Conservation (phyloP, 352 stramenopile species). For the Stramenopiles sp. region DNA sequence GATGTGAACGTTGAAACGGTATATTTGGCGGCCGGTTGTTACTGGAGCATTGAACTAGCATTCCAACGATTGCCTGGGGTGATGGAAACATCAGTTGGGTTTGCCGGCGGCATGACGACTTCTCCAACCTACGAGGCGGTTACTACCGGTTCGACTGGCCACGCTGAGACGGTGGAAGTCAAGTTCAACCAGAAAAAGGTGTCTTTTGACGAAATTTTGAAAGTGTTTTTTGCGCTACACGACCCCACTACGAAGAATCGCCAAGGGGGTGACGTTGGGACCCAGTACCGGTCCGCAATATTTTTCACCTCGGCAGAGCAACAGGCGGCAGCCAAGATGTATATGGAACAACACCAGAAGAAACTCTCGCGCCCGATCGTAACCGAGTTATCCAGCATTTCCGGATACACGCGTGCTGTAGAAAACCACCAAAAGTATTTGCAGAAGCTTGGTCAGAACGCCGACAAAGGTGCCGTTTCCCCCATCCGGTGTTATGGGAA, state of each 20-base stretch:
- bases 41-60: conserved; percentile 88
- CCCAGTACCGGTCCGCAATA: conserved; percentile 36
- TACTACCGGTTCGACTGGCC: conserved; percentile 14
- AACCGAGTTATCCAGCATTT: neutral
- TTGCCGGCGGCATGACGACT: conserved; percentile 24
- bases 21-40: conserved; percentile 88
- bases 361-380: neutral
- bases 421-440: conserved; percentile 11
- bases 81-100: conserved; percentile 63
- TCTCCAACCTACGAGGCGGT: conserved; percentile 20
- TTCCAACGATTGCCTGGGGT: conserved; percentile 83
- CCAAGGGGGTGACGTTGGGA: conserved; percentile 40
- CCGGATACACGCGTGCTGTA: neutral
- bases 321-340: conserved; percentile 15
- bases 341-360: conserved; percentile 17
- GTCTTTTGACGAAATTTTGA: conserved; percentile 32
- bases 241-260: conserved; percentile 41
- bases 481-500: neutral
- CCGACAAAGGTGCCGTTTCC: neutral
- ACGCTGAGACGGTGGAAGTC: conserved; percentile 19
- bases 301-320: conserved; percentile 31
- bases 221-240: conserved; percentile 44
- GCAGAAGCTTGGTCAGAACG: neutral
- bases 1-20: conserved; percentile 36
- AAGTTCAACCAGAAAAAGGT: conserved; percentile 16